phyloP scores from a whole-genome alignment of 805 yeast genomes.

The Pichia kluyveri region DNA sequence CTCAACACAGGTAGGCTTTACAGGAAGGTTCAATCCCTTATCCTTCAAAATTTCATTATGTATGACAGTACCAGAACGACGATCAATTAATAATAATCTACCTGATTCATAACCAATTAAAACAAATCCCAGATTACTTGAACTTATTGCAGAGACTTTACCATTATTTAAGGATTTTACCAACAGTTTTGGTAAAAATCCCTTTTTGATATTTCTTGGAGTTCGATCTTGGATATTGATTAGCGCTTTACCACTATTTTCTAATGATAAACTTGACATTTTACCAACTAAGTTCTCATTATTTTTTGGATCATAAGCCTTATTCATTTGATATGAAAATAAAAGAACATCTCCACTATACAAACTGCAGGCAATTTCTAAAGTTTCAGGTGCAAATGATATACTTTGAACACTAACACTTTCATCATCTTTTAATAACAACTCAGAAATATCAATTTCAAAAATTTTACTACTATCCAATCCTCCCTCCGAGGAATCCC shows the following conservation, averaged over 20 bases:
- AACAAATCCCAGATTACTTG: constrained; percentile 76
- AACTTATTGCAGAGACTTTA: constrained; percentile 49
- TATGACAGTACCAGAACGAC: constrained; percentile 56
- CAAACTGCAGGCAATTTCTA: constrained; percentile 64
- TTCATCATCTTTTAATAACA: constrained; percentile 34
- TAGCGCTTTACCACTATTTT: constrained; percentile 11
- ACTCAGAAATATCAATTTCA: constrained; percentile 46
- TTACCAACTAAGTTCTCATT: not conserved
- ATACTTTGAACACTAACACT: constrained; percentile 44
- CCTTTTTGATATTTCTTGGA: constrained; percentile 41
- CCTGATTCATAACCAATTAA: constrained; percentile 75
- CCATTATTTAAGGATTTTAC: constrained; percentile 33
- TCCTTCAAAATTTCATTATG: constrained; percentile 27
- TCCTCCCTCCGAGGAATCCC: constrained; percentile 79
- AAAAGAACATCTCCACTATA: constrained; percentile 66
- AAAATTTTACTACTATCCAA: constrained; percentile 48
- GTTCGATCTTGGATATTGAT: constrained; percentile 47
- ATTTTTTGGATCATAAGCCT: constrained; percentile 29
- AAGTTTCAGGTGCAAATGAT: constrained; percentile 70
- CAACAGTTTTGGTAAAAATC: constrained; percentile 51
- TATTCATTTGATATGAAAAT: constrained; percentile 59
- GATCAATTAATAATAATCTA: constrained; percentile 63
- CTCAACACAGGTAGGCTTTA: constrained; percentile 51
- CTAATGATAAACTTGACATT: constrained; percentile 3
- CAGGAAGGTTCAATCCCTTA: constrained; percentile 19